Evolutionary conservation across 495 filamentous ascomycete genomes (phyloP).

Genomic region (Podospora australis): DNA sequence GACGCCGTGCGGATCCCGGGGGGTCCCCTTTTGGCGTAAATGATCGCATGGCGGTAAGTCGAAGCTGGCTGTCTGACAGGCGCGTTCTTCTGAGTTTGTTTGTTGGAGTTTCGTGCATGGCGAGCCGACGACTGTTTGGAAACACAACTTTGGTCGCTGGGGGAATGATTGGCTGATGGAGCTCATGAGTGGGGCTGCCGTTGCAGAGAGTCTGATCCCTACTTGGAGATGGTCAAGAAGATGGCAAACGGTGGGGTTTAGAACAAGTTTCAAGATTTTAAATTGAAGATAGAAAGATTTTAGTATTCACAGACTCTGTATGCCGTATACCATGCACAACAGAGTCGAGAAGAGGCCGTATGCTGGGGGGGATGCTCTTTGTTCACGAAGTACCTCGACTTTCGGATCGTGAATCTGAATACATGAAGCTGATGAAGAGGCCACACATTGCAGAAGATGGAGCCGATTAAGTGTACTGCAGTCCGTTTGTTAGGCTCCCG

Average conservation of each 20-base stretch:
- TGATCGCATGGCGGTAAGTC: slow-evolving; percentile 18
- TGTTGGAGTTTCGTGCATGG: slow-evolving; percentile 11
- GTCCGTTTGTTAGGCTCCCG: too few species aligned
- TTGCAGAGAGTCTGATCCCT: too few species aligned
- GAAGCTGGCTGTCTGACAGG: background rate
- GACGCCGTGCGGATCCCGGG: slow-evolving; percentile 20
- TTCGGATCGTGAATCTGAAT: too few species aligned
- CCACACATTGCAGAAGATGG: too few species aligned
- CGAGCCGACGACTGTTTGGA: slow-evolving; percentile 8
- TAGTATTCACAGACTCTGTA: background rate
- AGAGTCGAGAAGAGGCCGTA: too few species aligned
- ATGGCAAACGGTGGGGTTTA: background rate
- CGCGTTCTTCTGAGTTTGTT: slow-evolving; percentile 13
- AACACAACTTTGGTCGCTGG: background rate
- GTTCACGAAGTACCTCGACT: too few species aligned
- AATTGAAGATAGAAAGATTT: background rate
- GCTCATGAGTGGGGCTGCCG: background rate
- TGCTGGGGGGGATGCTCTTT: too few species aligned
- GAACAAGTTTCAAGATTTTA: background rate
- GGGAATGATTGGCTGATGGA: slow-evolving; percentile 10
- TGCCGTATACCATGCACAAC: too few species aligned
- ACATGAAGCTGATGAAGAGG: too few species aligned
- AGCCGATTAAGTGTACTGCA: too few species aligned
- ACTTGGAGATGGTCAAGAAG: too few species aligned
- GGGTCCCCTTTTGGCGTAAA: slow-evolving; percentile 27